These are phyloP conservation scores for Kazachstania psychrophila DNA, from an alignment of 805 yeast species.

Conservation along the genomic window DNA sequence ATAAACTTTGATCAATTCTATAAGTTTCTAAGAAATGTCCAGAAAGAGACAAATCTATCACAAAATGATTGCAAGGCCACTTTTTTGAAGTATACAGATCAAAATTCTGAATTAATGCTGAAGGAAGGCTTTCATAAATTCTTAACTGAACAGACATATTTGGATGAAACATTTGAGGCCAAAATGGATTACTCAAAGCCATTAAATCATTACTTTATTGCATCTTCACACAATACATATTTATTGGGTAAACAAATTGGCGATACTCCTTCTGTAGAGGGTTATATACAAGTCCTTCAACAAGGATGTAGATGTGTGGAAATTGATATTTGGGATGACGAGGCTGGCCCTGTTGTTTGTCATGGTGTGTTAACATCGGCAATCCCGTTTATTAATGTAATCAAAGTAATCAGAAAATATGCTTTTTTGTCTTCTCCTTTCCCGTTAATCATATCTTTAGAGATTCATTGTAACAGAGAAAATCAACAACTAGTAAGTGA, in stretches of 20 bases:
- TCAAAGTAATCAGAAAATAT: constrained; percentile 66
- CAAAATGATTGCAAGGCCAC: constrained; percentile 26
- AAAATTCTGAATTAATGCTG: constrained; percentile 7
- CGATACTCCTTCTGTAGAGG: constrained; percentile 81
- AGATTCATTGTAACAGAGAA: constrained; percentile 62
- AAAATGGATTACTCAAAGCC: constrained; percentile 47
- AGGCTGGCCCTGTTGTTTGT: constrained; percentile 71
- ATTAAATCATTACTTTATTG: constrained; percentile 74
- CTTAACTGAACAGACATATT: constrained; percentile 26
- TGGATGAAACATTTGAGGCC: constrained; percentile 10
- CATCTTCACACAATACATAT: constrained; percentile 93
- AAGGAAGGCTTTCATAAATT: constrained; percentile 24
- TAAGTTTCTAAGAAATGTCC: constrained; percentile 40
- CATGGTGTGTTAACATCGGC: constrained; percentile 87
- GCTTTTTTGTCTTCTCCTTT: constrained; percentile 82
- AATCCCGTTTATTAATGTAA: constrained; percentile 57
- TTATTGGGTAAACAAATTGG: constrained; percentile 80
- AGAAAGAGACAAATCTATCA: constrained; percentile 34
- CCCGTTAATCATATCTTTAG: constrained; percentile 81
- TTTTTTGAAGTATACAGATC: constrained; percentile 32
- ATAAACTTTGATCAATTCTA: constrained; percentile 30
- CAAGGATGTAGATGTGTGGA: constrained; percentile 94
- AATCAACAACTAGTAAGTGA: constrained; percentile 56
- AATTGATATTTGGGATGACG: constrained; percentile 90
- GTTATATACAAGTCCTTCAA: constrained; percentile 76